Evolutionary conservation across 495 filamentous ascomycete species (phyloP).

Genomic region (Geoglossum glabrum): DNA sequence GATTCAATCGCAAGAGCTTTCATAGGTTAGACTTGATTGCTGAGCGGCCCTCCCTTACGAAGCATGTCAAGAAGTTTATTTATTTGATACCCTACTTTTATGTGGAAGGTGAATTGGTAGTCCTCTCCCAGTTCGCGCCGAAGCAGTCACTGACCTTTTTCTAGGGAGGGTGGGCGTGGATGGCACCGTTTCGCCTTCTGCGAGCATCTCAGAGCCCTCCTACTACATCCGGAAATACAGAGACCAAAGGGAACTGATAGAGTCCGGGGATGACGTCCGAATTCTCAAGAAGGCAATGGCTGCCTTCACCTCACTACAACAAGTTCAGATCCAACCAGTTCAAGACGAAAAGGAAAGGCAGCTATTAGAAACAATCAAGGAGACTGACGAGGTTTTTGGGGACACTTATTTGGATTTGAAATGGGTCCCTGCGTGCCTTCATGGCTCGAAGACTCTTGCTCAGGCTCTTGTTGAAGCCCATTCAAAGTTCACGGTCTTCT

Average conservation of each 20-base stretch:
- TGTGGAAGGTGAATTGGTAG: constrained; percentile 16
- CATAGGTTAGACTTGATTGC: constrained; percentile 31
- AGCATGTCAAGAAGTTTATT: constrained; percentile 44
- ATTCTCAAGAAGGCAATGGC: constrained; percentile 34
- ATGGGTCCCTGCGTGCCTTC: constrained; percentile 43
- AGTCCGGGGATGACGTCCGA: constrained; percentile 19
- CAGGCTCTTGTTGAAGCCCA: constrained; percentile 30
- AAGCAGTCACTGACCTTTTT: not conserved
- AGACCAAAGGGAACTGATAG: constrained; percentile 25
- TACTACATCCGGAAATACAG: constrained; percentile 20
- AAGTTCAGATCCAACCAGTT: constrained; percentile 44
- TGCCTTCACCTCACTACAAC: constrained; percentile 38
- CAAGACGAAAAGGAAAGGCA: constrained; percentile 36
- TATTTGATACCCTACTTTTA: constrained; percentile 58
- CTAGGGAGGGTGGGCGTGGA: constrained; percentile 18
- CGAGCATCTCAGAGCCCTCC: constrained; percentile 17
- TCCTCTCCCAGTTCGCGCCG: not conserved
- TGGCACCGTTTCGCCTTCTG: constrained; percentile 15
- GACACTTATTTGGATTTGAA: constrained; percentile 23
- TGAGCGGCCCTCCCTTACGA: constrained; percentile 28
- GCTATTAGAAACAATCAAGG: constrained; percentile 25
- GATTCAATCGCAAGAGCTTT: constrained; percentile 40
- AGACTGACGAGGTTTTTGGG: constrained; percentile 8
- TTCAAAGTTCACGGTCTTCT: constrained; percentile 37
- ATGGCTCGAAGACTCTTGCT: constrained; percentile 36